These are phyloP conservation scores for Phytophthora sp. DNA, from an alignment of 352 stramenopile genomes.

Conservation along the genomic window DNA sequence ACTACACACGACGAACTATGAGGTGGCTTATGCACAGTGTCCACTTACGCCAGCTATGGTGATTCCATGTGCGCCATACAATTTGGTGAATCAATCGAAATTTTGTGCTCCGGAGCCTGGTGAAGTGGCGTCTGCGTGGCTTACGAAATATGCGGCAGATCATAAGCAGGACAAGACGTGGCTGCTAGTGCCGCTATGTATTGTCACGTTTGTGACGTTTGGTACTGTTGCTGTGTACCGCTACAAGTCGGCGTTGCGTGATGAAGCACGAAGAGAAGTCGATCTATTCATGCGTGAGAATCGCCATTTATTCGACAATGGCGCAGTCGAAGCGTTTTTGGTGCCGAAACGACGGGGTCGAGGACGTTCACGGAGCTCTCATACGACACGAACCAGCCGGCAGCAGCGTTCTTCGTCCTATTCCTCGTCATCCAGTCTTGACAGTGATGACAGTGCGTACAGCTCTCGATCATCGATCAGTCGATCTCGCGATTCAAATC, in stretches of 20 bases:
- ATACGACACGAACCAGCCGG: constrained; percentile 3
- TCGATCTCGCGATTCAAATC: constrained; percentile 6
- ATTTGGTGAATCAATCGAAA: constrained; percentile 38
- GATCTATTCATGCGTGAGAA: constrained; percentile 49
- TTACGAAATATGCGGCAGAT: constrained; percentile 57
- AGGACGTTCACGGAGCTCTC: constrained; percentile 1
- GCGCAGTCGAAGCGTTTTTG: constrained; percentile 53
- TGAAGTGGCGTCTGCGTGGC: constrained; percentile 51
- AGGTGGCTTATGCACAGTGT: constrained; percentile 60
- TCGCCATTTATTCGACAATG: constrained; percentile 50
- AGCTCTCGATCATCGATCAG: constrained; percentile 29
- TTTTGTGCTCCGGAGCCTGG: constrained; percentile 50
- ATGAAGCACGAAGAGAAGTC: constrained; percentile 35
- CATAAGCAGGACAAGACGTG: constrained; percentile 60
- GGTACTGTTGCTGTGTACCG: constrained; percentile 52
- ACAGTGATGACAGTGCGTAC: constrained; percentile 35
- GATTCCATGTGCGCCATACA: constrained; percentile 65
- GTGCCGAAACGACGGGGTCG: constrained; percentile 34
- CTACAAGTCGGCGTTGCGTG: constrained; percentile 54
- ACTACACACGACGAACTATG: constrained; percentile 50
- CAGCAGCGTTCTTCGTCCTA: constrained; percentile 26
- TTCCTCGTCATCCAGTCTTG: constrained; percentile 29
- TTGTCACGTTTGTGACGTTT: constrained; percentile 58
- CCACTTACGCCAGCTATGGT: constrained; percentile 54
- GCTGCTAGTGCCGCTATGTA: constrained; percentile 64